phyloP scores from a whole-genome alignment of 768 basidiomycete species.

The Gymnopilus dilepis region DNA sequence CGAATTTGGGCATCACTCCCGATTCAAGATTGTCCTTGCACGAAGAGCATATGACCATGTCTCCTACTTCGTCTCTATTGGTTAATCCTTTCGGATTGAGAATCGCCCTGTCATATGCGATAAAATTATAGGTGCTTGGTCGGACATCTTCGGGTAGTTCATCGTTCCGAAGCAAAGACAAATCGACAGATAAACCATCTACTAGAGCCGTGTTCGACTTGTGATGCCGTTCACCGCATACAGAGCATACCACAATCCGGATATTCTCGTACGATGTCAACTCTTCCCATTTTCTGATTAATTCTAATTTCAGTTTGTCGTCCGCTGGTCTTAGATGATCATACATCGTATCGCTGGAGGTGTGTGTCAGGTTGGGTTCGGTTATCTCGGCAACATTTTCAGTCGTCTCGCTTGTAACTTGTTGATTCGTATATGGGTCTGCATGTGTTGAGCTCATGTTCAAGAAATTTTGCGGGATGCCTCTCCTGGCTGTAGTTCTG shows the following conservation, averaged over 20 bases:
- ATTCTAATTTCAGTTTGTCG: not conserved
- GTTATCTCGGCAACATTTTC: not conserved
- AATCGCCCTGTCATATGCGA: not conserved
- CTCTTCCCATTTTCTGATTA: not conserved
- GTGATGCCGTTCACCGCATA: not conserved
- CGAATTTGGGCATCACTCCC: constrained; percentile 1
- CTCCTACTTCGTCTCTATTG: not conserved
- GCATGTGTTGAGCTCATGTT: not conserved
- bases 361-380: not conserved
- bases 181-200: not conserved
- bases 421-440: no score
- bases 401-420: no score
- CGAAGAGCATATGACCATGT: not conserved
- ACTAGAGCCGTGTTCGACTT: no score
- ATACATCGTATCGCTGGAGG: no score
- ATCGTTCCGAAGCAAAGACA: not conserved
- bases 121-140: not conserved
- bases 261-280: not conserved
- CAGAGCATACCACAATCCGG: not conserved
- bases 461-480: not conserved
- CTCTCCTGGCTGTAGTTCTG: not conserved
- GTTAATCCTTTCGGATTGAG: not conserved
- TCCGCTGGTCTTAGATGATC: not conserved
- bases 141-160: not conserved
- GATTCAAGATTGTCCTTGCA: no score